Percentiles rank a stretch among this genome's conserved stretches.
Evolutionary conservation across 129 eudicot species (phyloP).

Genomic region (Centella asiatica): DNA sequence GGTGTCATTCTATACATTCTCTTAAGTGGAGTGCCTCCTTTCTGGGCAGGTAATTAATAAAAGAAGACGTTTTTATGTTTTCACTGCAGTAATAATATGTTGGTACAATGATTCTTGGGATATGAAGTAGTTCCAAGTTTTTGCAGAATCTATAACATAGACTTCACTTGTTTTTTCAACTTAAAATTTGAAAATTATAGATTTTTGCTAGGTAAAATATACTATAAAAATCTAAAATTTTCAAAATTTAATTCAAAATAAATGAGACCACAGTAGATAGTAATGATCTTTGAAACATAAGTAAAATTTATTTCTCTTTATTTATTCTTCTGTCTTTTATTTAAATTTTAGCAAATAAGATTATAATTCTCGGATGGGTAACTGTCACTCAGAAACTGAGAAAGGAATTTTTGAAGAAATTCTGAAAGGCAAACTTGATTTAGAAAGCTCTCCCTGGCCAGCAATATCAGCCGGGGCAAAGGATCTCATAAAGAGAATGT

Average conservation of each 20-base stretch:
- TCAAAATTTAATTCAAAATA: too few relatives aligned
- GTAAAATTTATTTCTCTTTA: too few relatives aligned
- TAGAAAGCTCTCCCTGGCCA: slow-evolving; percentile 71
- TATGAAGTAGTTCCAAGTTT: too few relatives aligned
- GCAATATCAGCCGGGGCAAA: slow-evolving; percentile 73
- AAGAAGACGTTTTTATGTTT: too few relatives aligned
- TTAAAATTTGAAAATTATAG: too few relatives aligned
- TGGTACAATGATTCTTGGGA: too few relatives aligned
- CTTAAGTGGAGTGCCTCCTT: slow-evolving; percentile 89
- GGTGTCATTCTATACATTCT: slow-evolving; percentile 90
- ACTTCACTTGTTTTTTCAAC: too few relatives aligned
- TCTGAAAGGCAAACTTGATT: slow-evolving; percentile 46
- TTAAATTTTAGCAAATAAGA: neutral
- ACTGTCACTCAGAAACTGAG: slow-evolving; percentile 52
- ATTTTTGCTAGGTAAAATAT: too few relatives aligned
- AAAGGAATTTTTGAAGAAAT: slow-evolving; percentile 66
- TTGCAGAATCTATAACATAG: neutral
- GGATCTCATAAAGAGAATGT: slow-evolving; percentile 73
- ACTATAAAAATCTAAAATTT: too few relatives aligned
- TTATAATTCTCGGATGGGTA: neutral
- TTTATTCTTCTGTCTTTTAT: neutral
- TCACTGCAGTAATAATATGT: neutral
- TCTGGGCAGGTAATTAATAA: slow-evolving; percentile 64
- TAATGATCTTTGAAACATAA: neutral
- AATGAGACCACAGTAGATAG: too few relatives aligned